Evolutionary conservation across 1,284 basidiomycete genomes (phyloP).

Genomic region (Anthracocystis setariae): DNA sequence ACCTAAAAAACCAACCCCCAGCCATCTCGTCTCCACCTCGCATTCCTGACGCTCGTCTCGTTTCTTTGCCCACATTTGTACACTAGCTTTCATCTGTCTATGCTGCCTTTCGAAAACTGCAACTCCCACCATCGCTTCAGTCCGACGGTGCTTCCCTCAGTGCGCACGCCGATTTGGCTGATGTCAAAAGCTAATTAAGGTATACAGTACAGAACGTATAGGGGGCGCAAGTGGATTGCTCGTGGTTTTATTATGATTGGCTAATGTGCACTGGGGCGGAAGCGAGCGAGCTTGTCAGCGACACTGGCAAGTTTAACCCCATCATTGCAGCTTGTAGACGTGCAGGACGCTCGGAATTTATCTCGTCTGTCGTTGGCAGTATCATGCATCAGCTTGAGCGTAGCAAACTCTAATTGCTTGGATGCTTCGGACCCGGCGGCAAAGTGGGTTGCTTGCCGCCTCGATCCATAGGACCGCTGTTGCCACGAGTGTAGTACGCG

Average conservation of each 20-base stretch:
- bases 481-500: conserved; percentile 22
- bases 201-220: conserved; percentile 33
- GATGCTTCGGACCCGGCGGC: conserved; percentile 10
- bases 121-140: conserved; percentile 2
- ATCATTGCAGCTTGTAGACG: too few relatives aligned
- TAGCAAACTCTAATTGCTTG: conserved; percentile 9
- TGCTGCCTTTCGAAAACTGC: conserved; percentile 4
- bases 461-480: conserved; percentile 13
- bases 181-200: conserved; percentile 8
- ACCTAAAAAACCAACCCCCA: background rate
- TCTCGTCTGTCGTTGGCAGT: too few relatives aligned
- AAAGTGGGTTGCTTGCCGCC: conserved; percentile 1
- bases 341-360: too few relatives aligned
- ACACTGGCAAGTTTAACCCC: too few relatives aligned
- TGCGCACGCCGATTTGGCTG: background rate
- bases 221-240: background rate
- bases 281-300: too few relatives aligned
- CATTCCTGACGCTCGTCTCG: background rate
- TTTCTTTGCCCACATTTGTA: conserved; percentile 30
- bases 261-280: too few relatives aligned
- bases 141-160: background rate
- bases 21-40: background rate
- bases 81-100: conserved; percentile 21
- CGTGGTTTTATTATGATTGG: background rate
- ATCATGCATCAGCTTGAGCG: background rate